Conservation (phyloP, 83 land plant species). For the Picea mariana region DNA sequence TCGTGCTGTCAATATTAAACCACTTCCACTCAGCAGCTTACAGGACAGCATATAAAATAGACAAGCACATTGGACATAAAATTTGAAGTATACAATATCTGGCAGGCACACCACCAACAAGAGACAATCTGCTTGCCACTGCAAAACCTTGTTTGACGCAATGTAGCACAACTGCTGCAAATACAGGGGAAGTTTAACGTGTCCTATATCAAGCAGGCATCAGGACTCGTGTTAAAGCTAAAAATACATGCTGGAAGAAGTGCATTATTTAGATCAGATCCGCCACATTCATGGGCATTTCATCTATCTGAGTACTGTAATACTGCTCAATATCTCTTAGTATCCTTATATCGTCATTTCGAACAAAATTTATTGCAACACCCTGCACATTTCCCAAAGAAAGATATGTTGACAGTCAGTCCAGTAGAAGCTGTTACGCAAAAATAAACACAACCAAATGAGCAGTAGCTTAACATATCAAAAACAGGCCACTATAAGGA, state of each 20-base stretch:
- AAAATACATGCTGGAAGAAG: background rate
- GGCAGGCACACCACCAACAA: too few species aligned
- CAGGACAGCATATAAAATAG: too few species aligned
- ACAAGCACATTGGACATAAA: too few species aligned
- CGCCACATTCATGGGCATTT: too few species aligned
- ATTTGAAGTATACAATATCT: too few species aligned
- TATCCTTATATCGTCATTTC: slow-evolving; percentile 92
- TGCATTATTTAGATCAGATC: slow-evolving; percentile 67
- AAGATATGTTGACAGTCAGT: background rate
- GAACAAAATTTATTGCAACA: slow-evolving; percentile 98
- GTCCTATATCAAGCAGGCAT: background rate
- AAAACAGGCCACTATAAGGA: background rate
- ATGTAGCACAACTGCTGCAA: background rate
- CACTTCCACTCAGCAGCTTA: too few species aligned
- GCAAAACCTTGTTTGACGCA: background rate
- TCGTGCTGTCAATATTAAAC: too few species aligned
- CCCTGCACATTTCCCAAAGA: slow-evolving; percentile 57
- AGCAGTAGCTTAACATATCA: background rate
- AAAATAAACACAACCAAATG: background rate
- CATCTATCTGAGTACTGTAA: slow-evolving; percentile 98
- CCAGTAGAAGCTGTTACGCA: background rate
- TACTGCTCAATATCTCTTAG: slow-evolving; percentile 97
- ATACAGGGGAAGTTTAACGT: background rate
- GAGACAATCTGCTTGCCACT: too few species aligned
- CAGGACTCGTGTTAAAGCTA: slow-evolving; percentile 2